Evolutionary conservation across 352 stramenopile genomes (phyloP), one percentile per base, ranked within the genome.

Genomic region (Vaucheria bursata): DNA sequence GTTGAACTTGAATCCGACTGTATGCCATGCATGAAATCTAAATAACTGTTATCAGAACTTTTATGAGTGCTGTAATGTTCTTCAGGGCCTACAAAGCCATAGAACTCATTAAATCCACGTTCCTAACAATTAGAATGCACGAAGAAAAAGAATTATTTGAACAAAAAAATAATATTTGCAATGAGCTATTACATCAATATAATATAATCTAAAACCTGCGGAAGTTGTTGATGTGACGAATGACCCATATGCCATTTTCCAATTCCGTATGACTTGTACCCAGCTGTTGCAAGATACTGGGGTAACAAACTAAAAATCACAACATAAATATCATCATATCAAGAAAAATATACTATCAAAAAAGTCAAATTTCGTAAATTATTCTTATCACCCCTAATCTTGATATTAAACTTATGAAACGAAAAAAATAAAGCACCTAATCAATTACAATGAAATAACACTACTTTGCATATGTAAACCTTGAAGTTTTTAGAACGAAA

Each of bases 211-310:
- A n/a, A n/a, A n/a, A n/a, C n/a, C n/a, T 40, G 50, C 1, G 80
- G 80, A 18, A 72, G 34, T 32, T 76, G 75, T 1, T 79, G 37
- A 4, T 6, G n/a, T 2, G 25, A 35, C 67, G 37, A 50, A 39
- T 75, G 36, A 1, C 80, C 80, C 0, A 84, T 53, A 49, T 85
- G 80, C 80, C 80, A 85, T 68, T 85, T 85, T 49, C 80, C 80
- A 0, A 85, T 39, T 59, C 68, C 38, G 45, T 81, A 65, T 4
- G 78, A 82, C 4, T 8, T n/a, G 68, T 85, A 85, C 12, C 80
- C 80, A 12, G 69, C 70, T 3, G 32, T 5, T 34, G 74, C 34
- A 0, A 85, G 53, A 31, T 12, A 75, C 37, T 71, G 25, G 2
- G 70, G 74, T 33, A 75, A 37, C 34, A 75, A 1, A 37, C 3